Evolutionary conservation across 352 stramenopile genomes (phyloP).

Genomic region (Pilasporangium apinafurcum): DNA sequence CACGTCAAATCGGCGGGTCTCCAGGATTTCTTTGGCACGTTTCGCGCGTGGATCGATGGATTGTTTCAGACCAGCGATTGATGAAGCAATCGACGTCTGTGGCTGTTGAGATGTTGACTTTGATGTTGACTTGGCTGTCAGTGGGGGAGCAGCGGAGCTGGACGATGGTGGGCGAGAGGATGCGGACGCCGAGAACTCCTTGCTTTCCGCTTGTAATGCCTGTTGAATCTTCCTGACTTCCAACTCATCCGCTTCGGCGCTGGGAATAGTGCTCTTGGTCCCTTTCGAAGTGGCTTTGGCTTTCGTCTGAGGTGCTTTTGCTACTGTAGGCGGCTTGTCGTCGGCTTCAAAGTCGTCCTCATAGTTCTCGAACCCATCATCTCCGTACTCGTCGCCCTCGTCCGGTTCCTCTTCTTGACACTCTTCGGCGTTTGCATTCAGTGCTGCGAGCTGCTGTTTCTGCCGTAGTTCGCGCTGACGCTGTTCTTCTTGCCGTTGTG

Average conservation of each 20-base stretch:
- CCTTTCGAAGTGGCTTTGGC: slow-evolving; percentile 6
- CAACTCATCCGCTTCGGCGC: slow-evolving; percentile 8
- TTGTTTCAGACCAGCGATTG: slow-evolving; percentile 71
- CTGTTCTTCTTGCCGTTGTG: slow-evolving; percentile 34
- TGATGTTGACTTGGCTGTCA: slow-evolving; percentile 3
- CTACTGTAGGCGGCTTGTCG: slow-evolving; percentile 10
- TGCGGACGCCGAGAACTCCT: slow-evolving; percentile 26
- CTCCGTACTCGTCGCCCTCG: slow-evolving; percentile 41
- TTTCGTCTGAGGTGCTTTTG: slow-evolving; percentile 9
- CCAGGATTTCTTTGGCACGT: slow-evolving; percentile 52
- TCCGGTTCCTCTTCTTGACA: slow-evolving; percentile 53
- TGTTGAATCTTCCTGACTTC: slow-evolving; percentile 60
- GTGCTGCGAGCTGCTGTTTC: slow-evolving; percentile 35
- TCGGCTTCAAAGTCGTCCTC: slow-evolving; percentile 51
- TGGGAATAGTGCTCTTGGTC: slow-evolving; percentile 6
- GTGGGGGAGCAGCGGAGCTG: background rate
- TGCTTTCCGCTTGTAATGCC: slow-evolving; percentile 55
- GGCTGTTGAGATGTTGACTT: slow-evolving; percentile 3
- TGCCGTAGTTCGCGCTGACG: slow-evolving; percentile 33
- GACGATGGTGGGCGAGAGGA: slow-evolving; percentile 16
- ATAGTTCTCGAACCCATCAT: slow-evolving; percentile 66
- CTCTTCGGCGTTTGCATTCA: slow-evolving; percentile 71
- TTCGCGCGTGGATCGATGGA: slow-evolving; percentile 54
- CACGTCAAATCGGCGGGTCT: slow-evolving; percentile 53
- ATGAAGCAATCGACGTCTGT: slow-evolving; percentile 38